phyloP scores from a whole-genome alignment of 2,329 filamentous ascomycete genomes.

The Coniochaeta sp. region DNA sequence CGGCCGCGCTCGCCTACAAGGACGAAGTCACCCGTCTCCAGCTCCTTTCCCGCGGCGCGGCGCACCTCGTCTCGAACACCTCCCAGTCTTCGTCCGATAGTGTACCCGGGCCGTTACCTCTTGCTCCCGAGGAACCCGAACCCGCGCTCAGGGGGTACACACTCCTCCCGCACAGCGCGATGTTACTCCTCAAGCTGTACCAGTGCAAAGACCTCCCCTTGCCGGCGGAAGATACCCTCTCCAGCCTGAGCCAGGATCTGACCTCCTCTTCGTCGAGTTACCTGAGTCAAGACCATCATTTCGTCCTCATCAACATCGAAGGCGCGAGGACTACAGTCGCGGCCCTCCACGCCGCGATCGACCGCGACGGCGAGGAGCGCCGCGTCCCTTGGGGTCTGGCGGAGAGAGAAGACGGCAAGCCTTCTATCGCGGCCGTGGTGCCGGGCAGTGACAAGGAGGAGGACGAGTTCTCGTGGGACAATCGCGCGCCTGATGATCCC shows the following conservation, averaged over 20 bases:
- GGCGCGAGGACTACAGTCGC: constrained; percentile 18
- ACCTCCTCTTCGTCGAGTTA: neutral
- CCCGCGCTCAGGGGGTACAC: constrained; percentile 18
- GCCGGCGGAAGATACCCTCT: constrained; percentile 12
- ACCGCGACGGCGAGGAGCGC: constrained; percentile 33
- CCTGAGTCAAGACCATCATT: constrained; percentile 9
- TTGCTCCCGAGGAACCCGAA: constrained; percentile 25
- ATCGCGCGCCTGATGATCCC: constrained; percentile 20
- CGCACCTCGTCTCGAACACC: constrained; percentile 5
- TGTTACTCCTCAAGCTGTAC: constrained; percentile 9
- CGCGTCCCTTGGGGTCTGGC: constrained; percentile 29
- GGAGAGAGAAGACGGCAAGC: constrained; percentile 10
- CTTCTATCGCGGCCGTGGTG: neutral
- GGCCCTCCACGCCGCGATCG: constrained; percentile 29
- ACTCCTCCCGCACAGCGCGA: constrained; percentile 29
- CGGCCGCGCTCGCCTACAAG: constrained; percentile 56
- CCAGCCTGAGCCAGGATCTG: constrained; percentile 5
- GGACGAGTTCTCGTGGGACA: constrained; percentile 7
- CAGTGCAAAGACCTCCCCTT: constrained; percentile 2
- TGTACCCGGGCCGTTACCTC: constrained; percentile 23
- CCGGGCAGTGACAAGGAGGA: constrained; percentile 12
- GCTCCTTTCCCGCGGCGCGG: constrained; percentile 11
- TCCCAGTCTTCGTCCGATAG: constrained; percentile 16
- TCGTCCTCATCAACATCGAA: constrained; percentile 29
- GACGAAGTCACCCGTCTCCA: constrained; percentile 46